Evolutionary conservation across 176 grass and related monocot genomes (phyloP).

Genomic region (Triticum urartu): DNA sequence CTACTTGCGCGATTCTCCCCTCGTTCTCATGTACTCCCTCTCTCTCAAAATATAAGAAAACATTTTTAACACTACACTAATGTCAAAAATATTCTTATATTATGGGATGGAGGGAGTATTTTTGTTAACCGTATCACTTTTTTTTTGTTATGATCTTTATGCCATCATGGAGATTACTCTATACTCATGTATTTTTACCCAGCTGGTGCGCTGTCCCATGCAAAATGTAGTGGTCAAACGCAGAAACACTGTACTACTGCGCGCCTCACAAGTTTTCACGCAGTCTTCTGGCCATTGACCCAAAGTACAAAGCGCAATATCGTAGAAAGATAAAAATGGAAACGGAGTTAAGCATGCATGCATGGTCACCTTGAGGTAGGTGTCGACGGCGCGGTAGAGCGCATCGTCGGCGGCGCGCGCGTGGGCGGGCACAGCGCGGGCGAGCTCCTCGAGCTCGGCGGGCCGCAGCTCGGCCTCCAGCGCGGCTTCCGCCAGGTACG

Average conservation of each 20-base stretch:
- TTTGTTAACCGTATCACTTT: too few relatives aligned
- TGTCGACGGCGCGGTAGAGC: conserved; percentile 92
- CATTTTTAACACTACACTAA: too few relatives aligned
- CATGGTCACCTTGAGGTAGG: conserved; percentile 83
- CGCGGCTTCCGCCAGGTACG: conserved; percentile 80
- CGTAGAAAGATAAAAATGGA: not conserved
- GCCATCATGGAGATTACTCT: not conserved
- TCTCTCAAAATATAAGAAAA: too few relatives aligned
- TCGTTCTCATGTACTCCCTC: too few relatives aligned
- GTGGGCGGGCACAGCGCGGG: conserved; percentile 61
- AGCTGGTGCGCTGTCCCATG: conserved; percentile 18
- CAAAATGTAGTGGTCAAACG: conserved; percentile 35
- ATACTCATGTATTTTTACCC: not conserved
- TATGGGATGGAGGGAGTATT: too few relatives aligned
- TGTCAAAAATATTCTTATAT: too few relatives aligned
- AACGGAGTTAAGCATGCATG: not conserved
- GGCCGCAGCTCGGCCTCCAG: conserved; percentile 68
- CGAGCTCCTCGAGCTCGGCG: conserved; percentile 83
- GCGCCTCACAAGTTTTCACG: conserved; percentile 38
- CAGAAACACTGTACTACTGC: conserved; percentile 19
- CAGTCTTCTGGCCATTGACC: not conserved
- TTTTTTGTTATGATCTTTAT: not conserved
- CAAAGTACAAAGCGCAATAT: not conserved
- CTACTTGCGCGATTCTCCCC: too few relatives aligned
- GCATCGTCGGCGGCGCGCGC: conserved; percentile 80